Conservation (phyloP, 2,329 filamentous ascomycete genomes). For the Cyphellophora europaea region DNA sequence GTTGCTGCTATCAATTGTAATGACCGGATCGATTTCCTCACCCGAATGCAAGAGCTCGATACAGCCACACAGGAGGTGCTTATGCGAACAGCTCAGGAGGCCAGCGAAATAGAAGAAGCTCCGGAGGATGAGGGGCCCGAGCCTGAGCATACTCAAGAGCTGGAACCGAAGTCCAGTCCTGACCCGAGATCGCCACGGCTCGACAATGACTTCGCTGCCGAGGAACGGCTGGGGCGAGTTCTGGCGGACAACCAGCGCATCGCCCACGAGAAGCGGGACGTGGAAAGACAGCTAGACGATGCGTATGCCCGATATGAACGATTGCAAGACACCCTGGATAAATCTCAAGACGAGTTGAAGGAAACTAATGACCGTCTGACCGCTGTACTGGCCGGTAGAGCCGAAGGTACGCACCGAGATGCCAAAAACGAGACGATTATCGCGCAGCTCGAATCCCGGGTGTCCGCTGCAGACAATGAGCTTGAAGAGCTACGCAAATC, state of each 20-base stretch:
- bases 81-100: slow-evolving; percentile 38
- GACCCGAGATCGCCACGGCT: slow-evolving; percentile 13
- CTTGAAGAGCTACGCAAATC: slow-evolving; percentile 35
- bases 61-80: slow-evolving; percentile 34
- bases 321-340: slow-evolving; percentile 40
- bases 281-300: slow-evolving; percentile 38
- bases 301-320: slow-evolving; percentile 53
- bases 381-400: slow-evolving; percentile 40
- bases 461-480: slow-evolving; percentile 43
- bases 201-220: slow-evolving; percentile 37
- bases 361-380: slow-evolving; percentile 41
- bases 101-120: slow-evolving; percentile 31
- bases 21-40: slow-evolving; percentile 46
- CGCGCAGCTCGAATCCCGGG: slow-evolving; percentile 57
- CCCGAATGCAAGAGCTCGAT: slow-evolving; percentile 33
- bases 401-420: slow-evolving; percentile 32
- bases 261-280: slow-evolving; percentile 39
- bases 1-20: slow-evolving; percentile 54
- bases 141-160: slow-evolving; percentile 24
- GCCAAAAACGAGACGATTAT: slow-evolving; percentile 61
- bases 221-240: slow-evolving; percentile 38
- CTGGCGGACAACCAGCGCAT: slow-evolving; percentile 51
- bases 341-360: slow-evolving; percentile 33
- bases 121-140: slow-evolving; percentile 18
- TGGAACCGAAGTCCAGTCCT: not conserved